Conservation (phyloP, 78 protist genomes). For the Acrasis kona region DNA sequence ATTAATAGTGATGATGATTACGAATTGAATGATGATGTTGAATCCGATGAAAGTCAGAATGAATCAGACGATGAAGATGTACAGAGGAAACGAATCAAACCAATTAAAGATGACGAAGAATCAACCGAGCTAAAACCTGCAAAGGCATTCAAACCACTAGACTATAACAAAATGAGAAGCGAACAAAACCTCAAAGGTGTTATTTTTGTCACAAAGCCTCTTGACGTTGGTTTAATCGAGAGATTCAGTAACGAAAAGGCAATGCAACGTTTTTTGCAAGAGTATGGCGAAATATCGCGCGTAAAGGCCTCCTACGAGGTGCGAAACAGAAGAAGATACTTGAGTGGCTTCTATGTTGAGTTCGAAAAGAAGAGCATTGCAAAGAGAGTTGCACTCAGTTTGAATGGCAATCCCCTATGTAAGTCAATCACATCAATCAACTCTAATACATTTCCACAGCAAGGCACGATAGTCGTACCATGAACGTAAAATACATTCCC, state of each 20-base stretch:
- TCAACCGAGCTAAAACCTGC: too few species aligned
- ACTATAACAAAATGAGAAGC: background rate
- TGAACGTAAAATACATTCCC: background rate
- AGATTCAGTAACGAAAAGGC: background rate
- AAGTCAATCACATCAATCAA: too few species aligned
- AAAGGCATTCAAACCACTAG: background rate
- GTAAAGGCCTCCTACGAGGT: background rate
- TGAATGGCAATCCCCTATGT: background rate
- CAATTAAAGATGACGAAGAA: too few species aligned
- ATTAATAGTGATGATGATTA: too few species aligned
- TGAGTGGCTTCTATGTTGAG: background rate
- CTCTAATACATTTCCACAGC: too few species aligned
- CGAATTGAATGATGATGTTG: too few species aligned
- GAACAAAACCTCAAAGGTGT: background rate
- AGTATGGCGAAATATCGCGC: background rate
- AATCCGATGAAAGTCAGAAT: too few species aligned
- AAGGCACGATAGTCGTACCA: background rate
- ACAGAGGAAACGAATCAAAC: too few species aligned
- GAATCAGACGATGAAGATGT: too few species aligned
- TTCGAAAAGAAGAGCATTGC: background rate
- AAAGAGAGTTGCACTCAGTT: background rate
- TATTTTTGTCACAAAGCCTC: background rate
- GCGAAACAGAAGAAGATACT: background rate
- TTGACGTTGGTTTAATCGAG: too few species aligned
- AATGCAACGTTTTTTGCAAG: background rate